phyloP scores from a whole-genome alignment of 768 basidiomycete species.

The Collybia sordida region DNA sequence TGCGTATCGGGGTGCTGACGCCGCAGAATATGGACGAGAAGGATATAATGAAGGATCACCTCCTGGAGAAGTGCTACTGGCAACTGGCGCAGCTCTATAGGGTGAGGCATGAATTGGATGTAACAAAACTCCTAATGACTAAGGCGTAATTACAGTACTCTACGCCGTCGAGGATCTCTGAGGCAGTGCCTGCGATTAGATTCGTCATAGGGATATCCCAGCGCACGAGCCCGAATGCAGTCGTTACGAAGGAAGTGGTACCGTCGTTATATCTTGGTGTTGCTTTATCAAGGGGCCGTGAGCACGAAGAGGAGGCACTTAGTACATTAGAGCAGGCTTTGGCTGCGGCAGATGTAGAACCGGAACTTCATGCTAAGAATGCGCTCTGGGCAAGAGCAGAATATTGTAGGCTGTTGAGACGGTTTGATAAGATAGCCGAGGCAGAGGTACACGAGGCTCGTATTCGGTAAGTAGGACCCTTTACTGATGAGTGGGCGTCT shows the following conservation, averaged over 20 bases:
- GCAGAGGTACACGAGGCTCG: conserved; percentile 7
- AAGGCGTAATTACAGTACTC: conserved; percentile 8
- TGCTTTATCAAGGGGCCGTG: conserved; percentile 5
- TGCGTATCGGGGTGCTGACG: no score
- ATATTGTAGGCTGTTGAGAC: conserved; percentile 3
- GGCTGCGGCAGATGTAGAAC: background rate
- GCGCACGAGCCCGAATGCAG: background rate
- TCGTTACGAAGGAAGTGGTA: background rate
- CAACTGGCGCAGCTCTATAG: no score
- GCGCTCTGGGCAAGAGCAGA: conserved; percentile 11
- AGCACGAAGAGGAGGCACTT: conserved; percentile 11
- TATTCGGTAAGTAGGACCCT: conserved; percentile 1
- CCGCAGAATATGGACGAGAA: no score
- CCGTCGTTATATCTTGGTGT: conserved; percentile 10
- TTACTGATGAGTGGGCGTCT: no score
- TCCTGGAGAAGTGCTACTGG: no score
- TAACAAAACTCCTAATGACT: no score
- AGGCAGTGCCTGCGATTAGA: conserved; percentile 8
- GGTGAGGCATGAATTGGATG: no score
- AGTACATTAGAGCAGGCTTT: conserved; percentile 5
- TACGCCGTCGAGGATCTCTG: conserved; percentile 8
- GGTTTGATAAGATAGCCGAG: conserved; percentile 1
- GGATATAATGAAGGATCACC: no score
- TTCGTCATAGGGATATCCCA: conserved; percentile 6
- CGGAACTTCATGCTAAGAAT: background rate